These are phyloP conservation scores for Coelastrella sp. DNA, from an alignment of 139 green algal species.

Conservation along the genomic window DNA sequence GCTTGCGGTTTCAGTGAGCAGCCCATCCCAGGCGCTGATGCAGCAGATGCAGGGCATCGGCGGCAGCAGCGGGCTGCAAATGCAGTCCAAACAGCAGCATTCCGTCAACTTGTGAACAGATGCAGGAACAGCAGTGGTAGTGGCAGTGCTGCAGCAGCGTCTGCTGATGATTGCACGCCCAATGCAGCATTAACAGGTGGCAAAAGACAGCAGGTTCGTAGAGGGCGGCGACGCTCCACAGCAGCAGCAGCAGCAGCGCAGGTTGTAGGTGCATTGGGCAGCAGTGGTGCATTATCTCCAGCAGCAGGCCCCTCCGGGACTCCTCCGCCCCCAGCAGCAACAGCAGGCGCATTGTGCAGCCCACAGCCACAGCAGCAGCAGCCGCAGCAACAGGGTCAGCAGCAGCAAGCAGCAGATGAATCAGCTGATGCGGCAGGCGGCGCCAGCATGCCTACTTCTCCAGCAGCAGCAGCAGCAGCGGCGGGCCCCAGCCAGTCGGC, in stretches of 20 bases:
- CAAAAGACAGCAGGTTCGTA: neutral
- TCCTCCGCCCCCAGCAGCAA: neutral
- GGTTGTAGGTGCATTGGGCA: neutral
- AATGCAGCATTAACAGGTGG: neutral
- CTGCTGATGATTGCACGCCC: neutral
- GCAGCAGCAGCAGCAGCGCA: neutral
- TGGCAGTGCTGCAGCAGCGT: neutral
- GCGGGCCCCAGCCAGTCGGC: slow-evolving; percentile 10
- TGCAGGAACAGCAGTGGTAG: neutral
- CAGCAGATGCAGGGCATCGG: neutral
- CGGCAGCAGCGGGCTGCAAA: neutral
- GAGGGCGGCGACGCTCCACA: neutral
- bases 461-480: slow-evolving; percentile 36
- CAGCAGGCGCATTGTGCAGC: neutral
- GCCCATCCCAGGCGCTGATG: neutral
- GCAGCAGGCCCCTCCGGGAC: neutral
- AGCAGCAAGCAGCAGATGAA: neutral
- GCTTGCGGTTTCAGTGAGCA: neutral
- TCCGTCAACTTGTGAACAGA: too few species aligned
- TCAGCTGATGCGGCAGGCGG: neutral
- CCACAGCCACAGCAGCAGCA: slow-evolving; percentile 7
- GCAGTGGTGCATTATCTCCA: neutral
- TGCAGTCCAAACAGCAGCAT: neutral
- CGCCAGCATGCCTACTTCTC: neutral
- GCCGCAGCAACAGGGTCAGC: neutral